Evolutionary conservation across 108 stramenopile genomes (phyloP), one percentile per base, ranked within the genome.

Genomic region (Hondaea fermentalgiana): DNA sequence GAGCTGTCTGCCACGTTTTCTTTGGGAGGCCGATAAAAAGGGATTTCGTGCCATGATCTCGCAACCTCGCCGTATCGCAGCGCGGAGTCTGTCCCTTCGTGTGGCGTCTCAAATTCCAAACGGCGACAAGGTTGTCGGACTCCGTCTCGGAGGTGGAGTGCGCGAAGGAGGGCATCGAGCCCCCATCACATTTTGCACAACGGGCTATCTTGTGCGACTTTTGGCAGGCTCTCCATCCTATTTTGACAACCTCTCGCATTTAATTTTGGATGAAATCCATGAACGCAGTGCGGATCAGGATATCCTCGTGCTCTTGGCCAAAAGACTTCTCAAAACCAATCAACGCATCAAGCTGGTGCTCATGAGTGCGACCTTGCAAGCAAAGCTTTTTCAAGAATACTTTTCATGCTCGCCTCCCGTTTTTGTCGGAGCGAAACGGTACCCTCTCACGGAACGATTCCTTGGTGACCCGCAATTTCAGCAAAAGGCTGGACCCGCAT

Each of bases 231-330:
- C 3, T 16, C 76, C 76, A 2, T 53, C 45, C 10, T 35, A 53
- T 35, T 83, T 83, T 83, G 23, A 35, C 76, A 53, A 53, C 60
- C 91, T 96, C 72, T 92, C 96, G 47, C 95, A 95, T 88, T 87
- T 97, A 42, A 91, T 97, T 51, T 90, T 97, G 21, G 96, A 97
- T 87, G 96, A 97, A 89, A 92, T 92, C 59, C 94, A 95, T 87
- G 95, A 96, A 90, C 89, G 96, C 43, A 94, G 92, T 69, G 60
- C 94, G 53, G 90, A 95, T 58, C 93, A 93, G 5, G 96, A 96
- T 60, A 94, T 96, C 91, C 87, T 91, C 10, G 72, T 95, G 47
- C 90, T 92, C n/a, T 49, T 95, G 10, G 76, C 51, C 17, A 83
- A 83, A 23, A 12, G 51, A 6, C 23, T 83, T 6, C 76, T 83